A percentile compares a stretch with the other conserved stretches of the same genome.
Conservation (phyloP, 331 rosid genomes). For the Saraca asoca region DNA sequence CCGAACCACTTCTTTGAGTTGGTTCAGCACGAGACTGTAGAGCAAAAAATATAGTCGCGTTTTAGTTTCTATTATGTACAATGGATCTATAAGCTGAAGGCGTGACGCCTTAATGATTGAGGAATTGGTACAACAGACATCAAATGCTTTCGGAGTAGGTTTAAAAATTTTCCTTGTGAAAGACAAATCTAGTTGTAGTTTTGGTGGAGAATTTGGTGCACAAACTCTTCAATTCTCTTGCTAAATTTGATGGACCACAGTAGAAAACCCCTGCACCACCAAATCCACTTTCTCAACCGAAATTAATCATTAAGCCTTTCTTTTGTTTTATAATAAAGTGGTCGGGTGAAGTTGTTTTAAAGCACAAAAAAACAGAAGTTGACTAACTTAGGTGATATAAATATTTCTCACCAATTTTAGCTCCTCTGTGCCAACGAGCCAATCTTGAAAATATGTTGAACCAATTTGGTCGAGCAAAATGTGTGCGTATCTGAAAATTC, state of each 20-base stretch:
- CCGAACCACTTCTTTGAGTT: slow-evolving; percentile 23
- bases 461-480: slow-evolving; percentile 86
- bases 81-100: slow-evolving; percentile 4
- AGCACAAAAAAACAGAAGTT: too few relatives aligned
- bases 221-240: slow-evolving; percentile 57
- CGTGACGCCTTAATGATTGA: slow-evolving; percentile 30
- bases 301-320: not conserved
- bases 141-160: slow-evolving; percentile 2
- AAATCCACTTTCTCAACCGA: slow-evolving; percentile 31
- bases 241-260: slow-evolving; percentile 73
- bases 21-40: slow-evolving; percentile 17
- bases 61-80: not conserved
- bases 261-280: slow-evolving; percentile 75
- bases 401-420: slow-evolving; percentile 68
- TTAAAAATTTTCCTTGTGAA: slow-evolving; percentile 77
- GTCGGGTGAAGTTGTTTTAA: slow-evolving; percentile 8
- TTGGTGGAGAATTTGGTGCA: slow-evolving; percentile 86
- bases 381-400: slow-evolving; percentile 4
- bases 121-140: slow-evolving; percentile 36
- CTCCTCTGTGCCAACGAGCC: slow-evolving; percentile 66
- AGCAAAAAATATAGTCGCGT: slow-evolving; percentile 22
- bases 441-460: slow-evolving; percentile 68
- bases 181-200: slow-evolving; percentile 80
- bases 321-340: not conserved
- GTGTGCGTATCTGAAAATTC: slow-evolving; percentile 68